Base-by-base conservation (phyloP, 306 rosid species). In the Cyclanthera cordifolia region DNA sequence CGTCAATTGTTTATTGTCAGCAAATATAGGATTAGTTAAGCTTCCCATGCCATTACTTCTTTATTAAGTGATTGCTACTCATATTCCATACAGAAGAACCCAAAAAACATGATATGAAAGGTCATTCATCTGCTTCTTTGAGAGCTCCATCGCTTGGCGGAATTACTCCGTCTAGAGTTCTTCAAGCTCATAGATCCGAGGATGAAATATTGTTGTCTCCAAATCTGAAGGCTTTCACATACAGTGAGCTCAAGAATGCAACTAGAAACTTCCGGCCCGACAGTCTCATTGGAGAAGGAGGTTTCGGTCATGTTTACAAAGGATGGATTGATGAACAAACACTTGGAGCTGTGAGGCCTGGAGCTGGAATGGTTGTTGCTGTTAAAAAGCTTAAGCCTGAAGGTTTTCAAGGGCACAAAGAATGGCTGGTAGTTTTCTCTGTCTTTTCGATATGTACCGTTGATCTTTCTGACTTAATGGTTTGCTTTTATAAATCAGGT, bases 261-360 rank as follows among this genome's bases (percentile, higher is more conserved):
- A 76, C 78, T 30, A 69, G 72, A 34, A 80, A 70, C 59, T 80
- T 80, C 73, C 53, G 76, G 19, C 54, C 66, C 17, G 78, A 76
- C 20, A 75, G 67, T 52, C 70, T 80, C 28, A 66, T 80, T 20
- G 84, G 81, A 19, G 81, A 80, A 66, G 78, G 73, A 24, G 61
- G 80, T 23, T 80, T 76, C 32, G 84, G 84, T 56, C 74, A 27
- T 52, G 74, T 73, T 61, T 76, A 73, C 67, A 80, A 80, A 58
- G 84, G 84, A 39, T 73, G 78, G 80, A 27, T 80, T 47, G 76
- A 80, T 27, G 76, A 69, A 61, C 74, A 69, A 16, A 69, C 73
- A 2, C 73, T 76, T 8, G 56, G 14, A 39, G 58, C 84, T 54
- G 74, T 71, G 39, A 73, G 75, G 52, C 50, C 70, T 54, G 78